Conservation (phyloP, 2,329 filamentous ascomycete species). For the Aspergillus vadensis region DNA sequence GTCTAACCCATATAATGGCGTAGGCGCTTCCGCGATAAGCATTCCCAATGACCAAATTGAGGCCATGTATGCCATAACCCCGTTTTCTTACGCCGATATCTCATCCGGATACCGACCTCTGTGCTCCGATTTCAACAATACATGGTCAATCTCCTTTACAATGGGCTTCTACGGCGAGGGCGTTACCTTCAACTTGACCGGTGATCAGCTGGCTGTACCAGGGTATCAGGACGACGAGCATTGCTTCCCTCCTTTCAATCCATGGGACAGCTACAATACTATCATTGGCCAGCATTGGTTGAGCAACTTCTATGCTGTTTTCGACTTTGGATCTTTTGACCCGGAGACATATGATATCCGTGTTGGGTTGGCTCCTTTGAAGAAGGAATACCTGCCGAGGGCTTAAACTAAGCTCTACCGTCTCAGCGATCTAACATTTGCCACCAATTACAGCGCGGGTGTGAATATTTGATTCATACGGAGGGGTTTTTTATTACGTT, state of each 20-base stretch:
- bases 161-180: neutral
- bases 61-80: neutral
- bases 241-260: neutral
- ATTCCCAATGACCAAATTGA: neutral
- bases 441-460: too few relatives aligned
- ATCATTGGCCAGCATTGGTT: neutral
- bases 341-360: neutral
- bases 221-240: neutral
- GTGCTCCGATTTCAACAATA: slow-evolving; percentile 4
- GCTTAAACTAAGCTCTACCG: neutral
- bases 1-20: too few relatives aligned
- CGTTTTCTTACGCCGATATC: neutral
- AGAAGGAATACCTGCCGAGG: neutral
- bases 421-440: too few relatives aligned
- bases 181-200: neutral
- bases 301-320: neutral
- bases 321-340: neutral
- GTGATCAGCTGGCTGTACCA: neutral
- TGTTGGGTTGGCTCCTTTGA: neutral
- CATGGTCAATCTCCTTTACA: neutral
- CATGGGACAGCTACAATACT: neutral
- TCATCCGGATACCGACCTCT: neutral
- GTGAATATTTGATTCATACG: too few relatives aligned
- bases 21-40: neutral
- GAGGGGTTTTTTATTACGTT: too few relatives aligned